Evolutionary conservation across 768 basidiomycete genomes (phyloP), one percentile per base, ranked within the genome.

Genomic region (Tylopilus cervinicoccineus): DNA sequence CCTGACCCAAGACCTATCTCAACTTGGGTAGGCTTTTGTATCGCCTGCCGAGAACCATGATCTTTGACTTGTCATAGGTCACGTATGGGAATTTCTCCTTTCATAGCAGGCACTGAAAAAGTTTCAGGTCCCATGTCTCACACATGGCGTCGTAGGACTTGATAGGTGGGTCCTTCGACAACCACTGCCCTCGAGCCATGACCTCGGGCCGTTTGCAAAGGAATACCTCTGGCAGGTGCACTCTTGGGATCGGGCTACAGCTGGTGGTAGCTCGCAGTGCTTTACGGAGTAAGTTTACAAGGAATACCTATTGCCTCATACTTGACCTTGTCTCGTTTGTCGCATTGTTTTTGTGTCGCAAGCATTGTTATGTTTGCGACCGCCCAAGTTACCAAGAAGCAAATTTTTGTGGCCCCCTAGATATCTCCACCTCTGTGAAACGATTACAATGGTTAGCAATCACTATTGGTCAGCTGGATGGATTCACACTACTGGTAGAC

Each of bases 241-340:
- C 65, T 83, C n/a, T 65, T 84, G 3, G 72, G 77, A 2, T 51
- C 69, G n/a, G 57, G 68, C 7, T 80, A 76, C 48, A 50, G 63
- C 2, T 84, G 82, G 82, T 81, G 78, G 77, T 68, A 70, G 38
- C 77, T 80, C 5, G 73, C 74, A 8, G 49, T 80, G 17, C 78
- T 81, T 53, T 68, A 75, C 32, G 81, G 78, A 46, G 65, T 72
- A 52, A 50, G 58, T 40, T 14, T 37, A 28, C 39, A 19, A 39
- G 14, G 5, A 19, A 42, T 17, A n/a, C 3, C n/a, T 37, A 14
- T 34, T 29, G 6, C 37, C 22, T 32, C 27, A n/a, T 24, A 5
- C 20, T 43, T 58, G 47, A 56, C 27, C 17, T 20, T 34, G 32
- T 32, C 28, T 29, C 6, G 28, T 37, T 5, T 34, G n/a, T 36